These are phyloP conservation scores for Sanghuangporus weigelae DNA, from an alignment of 1,284 basidiomycete species.

Conservation along the genomic window DNA sequence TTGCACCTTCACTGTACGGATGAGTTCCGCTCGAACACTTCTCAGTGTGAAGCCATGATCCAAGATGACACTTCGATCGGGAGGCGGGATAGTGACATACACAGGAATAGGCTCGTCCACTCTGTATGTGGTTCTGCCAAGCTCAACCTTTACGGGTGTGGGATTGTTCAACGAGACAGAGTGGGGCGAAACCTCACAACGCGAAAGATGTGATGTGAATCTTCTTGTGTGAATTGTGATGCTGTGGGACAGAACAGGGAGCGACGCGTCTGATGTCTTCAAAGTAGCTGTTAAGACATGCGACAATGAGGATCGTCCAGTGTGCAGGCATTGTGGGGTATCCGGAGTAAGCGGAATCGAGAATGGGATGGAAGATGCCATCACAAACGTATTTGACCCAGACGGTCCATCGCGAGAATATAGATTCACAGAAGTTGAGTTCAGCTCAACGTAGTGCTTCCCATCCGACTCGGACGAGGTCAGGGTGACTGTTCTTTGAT, in stretches of 20 bases:
- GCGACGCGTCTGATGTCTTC: slow-evolving; percentile 40
- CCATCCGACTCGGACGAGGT: slow-evolving; percentile 61
- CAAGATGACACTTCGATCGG: slow-evolving; percentile 55
- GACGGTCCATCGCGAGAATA: slow-evolving; percentile 34
- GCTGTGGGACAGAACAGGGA: slow-evolving; percentile 44
- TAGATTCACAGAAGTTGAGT: slow-evolving; percentile 46
- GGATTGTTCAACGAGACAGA: slow-evolving; percentile 54
- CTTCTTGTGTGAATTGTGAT: slow-evolving; percentile 66
- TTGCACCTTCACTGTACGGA: slow-evolving; percentile 54
- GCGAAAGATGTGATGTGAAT: slow-evolving; percentile 59
- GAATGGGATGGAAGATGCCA: slow-evolving; percentile 66
- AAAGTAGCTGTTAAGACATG: slow-evolving; percentile 64
- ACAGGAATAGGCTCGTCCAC: slow-evolving; percentile 67
- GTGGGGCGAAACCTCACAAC: slow-evolving; percentile 52
- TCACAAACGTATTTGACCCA: slow-evolving; percentile 28
- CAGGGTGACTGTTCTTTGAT: slow-evolving; percentile 54
- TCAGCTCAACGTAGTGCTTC: slow-evolving; percentile 60
- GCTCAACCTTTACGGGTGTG: slow-evolving; percentile 57
- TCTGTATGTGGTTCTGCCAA: slow-evolving; percentile 64
- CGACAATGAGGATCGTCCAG: slow-evolving; percentile 59
- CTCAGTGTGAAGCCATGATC: slow-evolving; percentile 63
- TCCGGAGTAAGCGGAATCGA: slow-evolving; percentile 69
- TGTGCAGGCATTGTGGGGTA: slow-evolving; percentile 71
- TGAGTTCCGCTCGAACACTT: slow-evolving; percentile 69
- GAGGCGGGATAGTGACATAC: slow-evolving; percentile 73